A percentile compares a stretch with the other conserved stretches of the same genome.
Evolutionary conservation across 2,329 filamentous ascomycete species (phyloP).

Genomic region (Monilinia fructicola): DNA sequence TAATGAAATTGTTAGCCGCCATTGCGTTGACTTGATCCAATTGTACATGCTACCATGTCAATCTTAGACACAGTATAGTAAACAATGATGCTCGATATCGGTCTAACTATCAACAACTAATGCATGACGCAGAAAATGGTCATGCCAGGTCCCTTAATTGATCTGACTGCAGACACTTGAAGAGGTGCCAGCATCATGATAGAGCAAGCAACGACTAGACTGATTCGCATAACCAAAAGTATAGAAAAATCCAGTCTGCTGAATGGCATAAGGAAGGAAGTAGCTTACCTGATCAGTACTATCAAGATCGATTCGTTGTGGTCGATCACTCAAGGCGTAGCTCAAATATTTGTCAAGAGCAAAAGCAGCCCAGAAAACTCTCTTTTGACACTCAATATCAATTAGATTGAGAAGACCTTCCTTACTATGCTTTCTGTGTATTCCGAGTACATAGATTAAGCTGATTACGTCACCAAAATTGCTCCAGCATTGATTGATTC

Average conservation of each 20-base stretch:
- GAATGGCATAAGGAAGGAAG: not conserved
- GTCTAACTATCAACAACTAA: not conserved
- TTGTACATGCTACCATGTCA: not conserved
- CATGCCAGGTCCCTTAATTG: too few relatives aligned
- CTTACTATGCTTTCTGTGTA: conserved; percentile 34
- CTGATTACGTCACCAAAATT: conserved; percentile 39
- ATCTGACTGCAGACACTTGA: not conserved
- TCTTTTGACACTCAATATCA: conserved; percentile 50
- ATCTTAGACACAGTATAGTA: not conserved
- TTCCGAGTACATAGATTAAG: conserved; percentile 40
- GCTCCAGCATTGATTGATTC: conserved; percentile 42
- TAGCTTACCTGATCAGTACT: conserved; percentile 12
- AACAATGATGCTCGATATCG: not conserved
- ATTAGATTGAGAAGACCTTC: conserved; percentile 40
- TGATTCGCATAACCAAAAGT: not conserved
- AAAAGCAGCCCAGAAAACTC: conserved; percentile 65
- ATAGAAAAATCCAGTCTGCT: not conserved
- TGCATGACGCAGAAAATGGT: not conserved
- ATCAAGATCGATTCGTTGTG: not conserved
- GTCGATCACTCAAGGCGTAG: not conserved
- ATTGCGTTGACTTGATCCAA: not conserved
- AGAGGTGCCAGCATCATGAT: not conserved
- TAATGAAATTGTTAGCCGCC: not conserved
- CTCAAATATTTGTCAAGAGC: conserved; percentile 60
- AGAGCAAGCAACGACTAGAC: not conserved